Evolutionary conservation across 2,329 filamentous ascomycete species (phyloP), one percentile per base, ranked within the genome.

Genomic region (Paraconiothyrium brasiliense): DNA sequence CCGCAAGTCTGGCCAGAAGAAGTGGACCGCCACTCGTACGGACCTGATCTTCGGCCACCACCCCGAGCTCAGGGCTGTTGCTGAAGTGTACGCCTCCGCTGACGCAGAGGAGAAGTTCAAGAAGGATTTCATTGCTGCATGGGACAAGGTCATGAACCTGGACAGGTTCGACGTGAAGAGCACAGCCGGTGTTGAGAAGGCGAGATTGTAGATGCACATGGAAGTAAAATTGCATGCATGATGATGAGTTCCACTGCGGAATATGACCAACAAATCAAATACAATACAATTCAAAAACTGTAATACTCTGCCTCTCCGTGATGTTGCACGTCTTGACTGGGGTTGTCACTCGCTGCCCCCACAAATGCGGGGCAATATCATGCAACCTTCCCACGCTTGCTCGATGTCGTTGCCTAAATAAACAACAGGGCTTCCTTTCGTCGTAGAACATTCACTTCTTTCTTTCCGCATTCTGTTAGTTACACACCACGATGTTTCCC

Each of bases 21-120:
- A 89, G 82, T 93, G 89, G 88, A 88, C 84, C 7, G 90, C 85
- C 43, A 89, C 89, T 1, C 90, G 90, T 22, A 83, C 83, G 55
- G 90, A 93, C 69, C 83, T 93, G 13, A 83, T 92, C 64, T 89
- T 93, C 63, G 90, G 90, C 57, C 88, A 88, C n/a, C 90, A 93
- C 67, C 83, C 90, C 30, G 91, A 93, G 83, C 81, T 93, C 51
- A 88, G 90, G 51, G 89, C 90, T 37, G 77, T 92, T 37, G 80
- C 90, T 4, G 90, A 93, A 81, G 85, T 92, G 0, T 93, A 93
- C 70, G 90, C 81, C 41, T 84, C 83, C 66, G 72, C 81, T 0
- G 90, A 90, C 69, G 84, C 81, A 10, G 76, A 84, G 60, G 83
- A 86, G 60, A 90, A 89, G 82, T 90, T 93, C 61, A 86, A 87